phyloP scores from a whole-genome alignment of 2,329 filamentous ascomycete genomes.

The Teratosphaeria zuluensis region DNA sequence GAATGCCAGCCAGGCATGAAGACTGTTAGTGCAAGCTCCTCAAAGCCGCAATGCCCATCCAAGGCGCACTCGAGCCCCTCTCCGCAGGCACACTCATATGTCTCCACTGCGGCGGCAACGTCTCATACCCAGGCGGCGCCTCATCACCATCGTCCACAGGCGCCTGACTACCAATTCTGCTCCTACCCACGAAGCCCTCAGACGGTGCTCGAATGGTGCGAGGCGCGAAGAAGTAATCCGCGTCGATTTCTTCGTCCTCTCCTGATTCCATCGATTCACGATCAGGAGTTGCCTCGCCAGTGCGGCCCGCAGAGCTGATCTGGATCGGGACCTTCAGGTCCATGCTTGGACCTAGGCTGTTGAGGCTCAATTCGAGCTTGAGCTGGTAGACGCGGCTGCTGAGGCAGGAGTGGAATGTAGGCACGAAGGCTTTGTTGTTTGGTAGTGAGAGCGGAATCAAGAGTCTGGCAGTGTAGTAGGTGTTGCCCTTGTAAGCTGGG shows the following conservation, averaged over 20 bases:
- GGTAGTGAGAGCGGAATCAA: slow-evolving; percentile 56
- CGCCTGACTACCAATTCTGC: slow-evolving; percentile 13
- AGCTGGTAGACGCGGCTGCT: slow-evolving; percentile 55
- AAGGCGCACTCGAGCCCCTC: neutral
- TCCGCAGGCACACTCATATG: neutral
- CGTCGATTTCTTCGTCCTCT: slow-evolving; percentile 15
- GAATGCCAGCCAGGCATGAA: too few species aligned
- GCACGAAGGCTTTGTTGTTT: slow-evolving; percentile 49
- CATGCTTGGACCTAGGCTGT: slow-evolving; percentile 35
- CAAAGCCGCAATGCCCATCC: neutral
- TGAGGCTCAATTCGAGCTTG: slow-evolving; percentile 47
- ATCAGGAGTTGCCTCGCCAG: slow-evolving; percentile 2
- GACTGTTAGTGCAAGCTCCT: neutral
- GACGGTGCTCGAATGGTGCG: slow-evolving; percentile 26
- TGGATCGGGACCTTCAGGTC: slow-evolving; percentile 38
- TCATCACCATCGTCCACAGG: slow-evolving; percentile 7
- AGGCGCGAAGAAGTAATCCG: slow-evolving; percentile 25
- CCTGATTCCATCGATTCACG: neutral
- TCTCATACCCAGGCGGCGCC: slow-evolving; percentile 20
- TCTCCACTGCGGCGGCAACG: slow-evolving; percentile 2
- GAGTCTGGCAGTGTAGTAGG: slow-evolving; percentile 54
- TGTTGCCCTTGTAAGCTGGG: slow-evolving; percentile 33
- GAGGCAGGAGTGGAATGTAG: slow-evolving; percentile 62
- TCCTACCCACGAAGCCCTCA: slow-evolving; percentile 14
- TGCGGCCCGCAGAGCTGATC: slow-evolving; percentile 22